Evolutionary conservation across 257 asterid species (phyloP).

Genomic region (Solanum appendiculatum): DNA sequence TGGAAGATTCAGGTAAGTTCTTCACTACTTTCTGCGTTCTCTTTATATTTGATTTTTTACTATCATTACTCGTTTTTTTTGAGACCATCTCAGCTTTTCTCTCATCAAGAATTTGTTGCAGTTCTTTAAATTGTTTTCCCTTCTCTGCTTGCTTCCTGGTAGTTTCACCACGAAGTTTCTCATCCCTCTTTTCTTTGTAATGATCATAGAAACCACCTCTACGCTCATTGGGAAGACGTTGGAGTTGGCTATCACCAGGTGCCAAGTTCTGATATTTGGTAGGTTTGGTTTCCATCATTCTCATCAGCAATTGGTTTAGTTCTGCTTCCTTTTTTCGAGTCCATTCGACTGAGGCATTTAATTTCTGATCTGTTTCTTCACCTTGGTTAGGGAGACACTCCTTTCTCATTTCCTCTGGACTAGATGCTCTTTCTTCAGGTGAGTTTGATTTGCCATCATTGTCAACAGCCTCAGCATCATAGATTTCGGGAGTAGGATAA

Average conservation of each 20-base stretch:
- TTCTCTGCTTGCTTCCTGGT: slow-evolving; percentile 43
- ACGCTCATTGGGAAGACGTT: slow-evolving; percentile 40
- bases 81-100: slow-evolving; percentile 35
- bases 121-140: slow-evolving; percentile 38
- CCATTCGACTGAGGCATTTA: slow-evolving; percentile 74
- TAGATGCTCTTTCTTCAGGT: slow-evolving; percentile 19
- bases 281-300: slow-evolving; percentile 90
- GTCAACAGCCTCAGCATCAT: slow-evolving; percentile 20
- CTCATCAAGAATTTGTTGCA: not conserved
- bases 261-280: slow-evolving; percentile 27
- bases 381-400: slow-evolving; percentile 24
- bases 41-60: slow-evolving; percentile 32
- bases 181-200: slow-evolving; percentile 68
- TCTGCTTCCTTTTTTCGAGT: slow-evolving; percentile 88
- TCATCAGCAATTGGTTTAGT: slow-evolving; percentile 61
- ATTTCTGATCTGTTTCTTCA: slow-evolving; percentile 27
- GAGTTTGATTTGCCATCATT: slow-evolving; percentile 24
- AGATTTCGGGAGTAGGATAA: not conserved
- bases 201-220: slow-evolving; percentile 42
- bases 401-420: slow-evolving; percentile 23
- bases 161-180: slow-evolving; percentile 55
- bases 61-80: slow-evolving; percentile 32
- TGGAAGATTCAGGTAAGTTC: slow-evolving; percentile 36
- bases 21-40: slow-evolving; percentile 45
- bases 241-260: slow-evolving; percentile 43